Evolutionary conservation across 768 basidiomycete genomes (phyloP).

Genomic region (Boletellus emodensis): DNA sequence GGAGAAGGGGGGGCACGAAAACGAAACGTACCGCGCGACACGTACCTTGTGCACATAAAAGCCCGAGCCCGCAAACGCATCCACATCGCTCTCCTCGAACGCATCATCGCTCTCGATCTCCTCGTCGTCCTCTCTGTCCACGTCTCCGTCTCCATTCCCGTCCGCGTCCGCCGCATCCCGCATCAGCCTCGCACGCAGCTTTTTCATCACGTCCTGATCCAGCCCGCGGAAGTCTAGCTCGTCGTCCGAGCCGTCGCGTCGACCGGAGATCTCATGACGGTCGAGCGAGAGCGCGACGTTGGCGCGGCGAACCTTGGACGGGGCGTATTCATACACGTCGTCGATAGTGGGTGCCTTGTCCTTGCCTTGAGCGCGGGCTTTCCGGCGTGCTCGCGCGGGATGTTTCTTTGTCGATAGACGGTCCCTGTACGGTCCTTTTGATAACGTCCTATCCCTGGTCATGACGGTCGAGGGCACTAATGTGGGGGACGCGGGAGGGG

Average conservation of each 20-base stretch:
- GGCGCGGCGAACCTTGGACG: constrained; percentile 45
- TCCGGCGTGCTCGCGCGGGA: constrained; percentile 47
- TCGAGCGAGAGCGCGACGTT: constrained; percentile 54
- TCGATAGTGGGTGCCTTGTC: constrained; percentile 30
- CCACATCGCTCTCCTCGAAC: constrained; percentile 78
- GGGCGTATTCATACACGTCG: constrained; percentile 66
- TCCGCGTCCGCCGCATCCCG: constrained; percentile 51
- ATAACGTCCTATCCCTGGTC: constrained; percentile 13
- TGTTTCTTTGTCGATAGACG: constrained; percentile 31
- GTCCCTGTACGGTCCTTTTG: constrained; percentile 10
- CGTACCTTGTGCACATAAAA: constrained; percentile 27
- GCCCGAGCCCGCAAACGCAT: constrained; percentile 64
- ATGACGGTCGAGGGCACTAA: constrained; percentile 2
- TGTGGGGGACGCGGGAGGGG: not conserved
- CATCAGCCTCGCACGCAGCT: constrained; percentile 44
- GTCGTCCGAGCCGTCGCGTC: constrained; percentile 33
- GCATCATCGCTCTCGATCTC: constrained; percentile 84
- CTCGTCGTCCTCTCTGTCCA: constrained; percentile 74
- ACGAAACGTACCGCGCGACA: not conserved
- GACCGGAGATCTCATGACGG: constrained; percentile 44
- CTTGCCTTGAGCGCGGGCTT: constrained; percentile 19
- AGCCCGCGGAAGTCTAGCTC: constrained; percentile 36
- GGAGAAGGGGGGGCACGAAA: no score
- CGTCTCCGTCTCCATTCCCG: constrained; percentile 13
- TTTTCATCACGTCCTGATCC: constrained; percentile 29